These are phyloP conservation scores for Botryosphaeria dothidea DNA, from an alignment of 2,329 filamentous ascomycete species.

Conservation along the genomic window DNA sequence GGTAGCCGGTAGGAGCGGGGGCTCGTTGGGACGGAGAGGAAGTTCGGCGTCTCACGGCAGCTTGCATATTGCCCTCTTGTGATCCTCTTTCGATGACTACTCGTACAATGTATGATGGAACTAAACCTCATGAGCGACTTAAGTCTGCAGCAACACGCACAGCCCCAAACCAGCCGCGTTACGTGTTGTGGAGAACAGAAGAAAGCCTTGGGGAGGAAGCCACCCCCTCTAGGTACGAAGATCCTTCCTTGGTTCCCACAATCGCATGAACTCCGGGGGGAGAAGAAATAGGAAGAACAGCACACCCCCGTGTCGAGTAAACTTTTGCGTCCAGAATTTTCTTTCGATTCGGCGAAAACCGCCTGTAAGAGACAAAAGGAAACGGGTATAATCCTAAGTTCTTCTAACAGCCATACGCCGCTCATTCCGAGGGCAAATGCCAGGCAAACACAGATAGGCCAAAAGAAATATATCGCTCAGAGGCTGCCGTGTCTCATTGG, in stretches of 20 bases:
- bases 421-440: constrained; percentile 9
- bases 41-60: neutral
- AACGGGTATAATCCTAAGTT: constrained; percentile 19
- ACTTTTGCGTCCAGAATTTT: constrained; percentile 1
- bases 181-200: neutral
- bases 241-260: neutral
- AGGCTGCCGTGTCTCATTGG: constrained; percentile 1
- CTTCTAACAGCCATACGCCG: constrained; percentile 14
- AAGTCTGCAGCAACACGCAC: neutral
- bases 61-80: neutral
- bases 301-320: neutral
- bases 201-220: neutral
- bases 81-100: neutral
- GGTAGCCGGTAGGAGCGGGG: too few species aligned
- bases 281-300: neutral
- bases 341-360: constrained; percentile 2
- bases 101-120: neutral
- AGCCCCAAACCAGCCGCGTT: neutral
- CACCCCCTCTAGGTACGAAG: neutral
- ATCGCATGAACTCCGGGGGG: neutral
- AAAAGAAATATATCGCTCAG: neutral
- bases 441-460: constrained; percentile 6
- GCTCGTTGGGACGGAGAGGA: neutral
- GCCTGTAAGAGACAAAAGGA: constrained; percentile 8
- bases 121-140: neutral